A percentile compares a stretch with the other conserved stretches of the same genome.
These are phyloP conservation scores for Oryza meridionalis DNA, from an alignment of 176 grass and related monocot genomes.

Conservation along the genomic window DNA sequence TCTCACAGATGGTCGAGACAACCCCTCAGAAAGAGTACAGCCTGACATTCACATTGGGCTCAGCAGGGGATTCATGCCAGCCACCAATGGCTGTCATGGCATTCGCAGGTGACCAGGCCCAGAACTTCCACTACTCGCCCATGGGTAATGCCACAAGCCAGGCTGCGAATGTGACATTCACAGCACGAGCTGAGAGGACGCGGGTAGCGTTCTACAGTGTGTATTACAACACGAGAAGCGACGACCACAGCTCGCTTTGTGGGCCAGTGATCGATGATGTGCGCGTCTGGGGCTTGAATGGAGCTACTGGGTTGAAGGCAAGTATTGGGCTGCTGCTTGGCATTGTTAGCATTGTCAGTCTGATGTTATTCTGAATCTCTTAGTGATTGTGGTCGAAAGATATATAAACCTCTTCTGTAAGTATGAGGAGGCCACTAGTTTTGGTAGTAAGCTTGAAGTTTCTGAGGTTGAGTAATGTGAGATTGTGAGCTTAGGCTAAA, in stretches of 20 bases:
- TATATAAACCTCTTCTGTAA: conserved; percentile 39
- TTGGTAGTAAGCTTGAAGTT: conserved; percentile 46
- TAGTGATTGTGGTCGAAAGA: conserved; percentile 6
- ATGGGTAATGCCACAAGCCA: conserved; percentile 79
- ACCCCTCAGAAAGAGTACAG: conserved; percentile 85
- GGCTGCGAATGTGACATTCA: conserved; percentile 65
- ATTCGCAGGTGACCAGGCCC: conserved; percentile 82
- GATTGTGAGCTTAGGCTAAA: conserved; percentile 47
- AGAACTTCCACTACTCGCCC: conserved; percentile 90
- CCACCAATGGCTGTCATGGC: conserved; percentile 90
- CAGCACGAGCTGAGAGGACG: conserved; percentile 67
- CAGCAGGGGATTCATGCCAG: conserved; percentile 79
- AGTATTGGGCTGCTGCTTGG: conserved; percentile 46
- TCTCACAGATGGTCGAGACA: conserved; percentile 97
- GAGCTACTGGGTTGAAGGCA: conserved; percentile 45
- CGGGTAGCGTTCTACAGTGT: conserved; percentile 90
- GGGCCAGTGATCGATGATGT: conserved; percentile 78
- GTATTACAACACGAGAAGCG: conserved; percentile 90
- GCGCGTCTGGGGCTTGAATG: conserved; percentile 69
- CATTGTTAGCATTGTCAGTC: conserved; percentile 35
- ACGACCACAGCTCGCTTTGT: conserved; percentile 81
- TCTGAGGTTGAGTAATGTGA: conserved; percentile 42
- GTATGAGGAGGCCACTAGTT: conserved; percentile 48
- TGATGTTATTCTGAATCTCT: conserved; percentile 54
- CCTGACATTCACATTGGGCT: conserved; percentile 73